Evolutionary conservation across 768 basidiomycete species (phyloP), one percentile per base, ranked within the genome.

Genomic region (Boletus eberwhitei): DNA sequence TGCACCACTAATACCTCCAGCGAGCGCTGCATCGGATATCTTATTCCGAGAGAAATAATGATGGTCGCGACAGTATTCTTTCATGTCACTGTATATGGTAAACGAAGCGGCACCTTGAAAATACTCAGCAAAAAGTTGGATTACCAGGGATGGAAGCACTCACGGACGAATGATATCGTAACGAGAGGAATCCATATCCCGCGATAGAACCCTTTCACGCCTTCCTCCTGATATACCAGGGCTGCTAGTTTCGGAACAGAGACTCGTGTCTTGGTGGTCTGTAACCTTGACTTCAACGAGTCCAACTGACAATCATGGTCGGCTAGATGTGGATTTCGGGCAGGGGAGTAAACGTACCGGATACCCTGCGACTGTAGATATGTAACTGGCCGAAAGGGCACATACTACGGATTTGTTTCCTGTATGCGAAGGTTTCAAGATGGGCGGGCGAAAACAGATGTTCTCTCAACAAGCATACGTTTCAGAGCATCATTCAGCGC

Each of bases 101-200:
- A 97, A 95, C 45, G 89, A 92, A 32, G 90, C 87, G 31, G 93
- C 92, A 59, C 91, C 90, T 93, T 60, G 26, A 58, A 19, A 37
- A 53, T 37, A 2, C 39, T 57, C 34, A 57, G 48, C 48, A 50
- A 52, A 47, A 38, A 22, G 31, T 52, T 22, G 56, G n/a, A 35
- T 37, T 22, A 5, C 22, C 8, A n/a, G 49, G 52, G 26, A 42
- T 45, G 49, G 52, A 48, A 36, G 21, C 44, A 91, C 90, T 74
- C 70, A 86, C 96, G 92, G 71, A 98, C 94, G 69, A 96, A 93
- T 6, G 94, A 93, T 63, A 98, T 98, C 9, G 94, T 96, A 72
- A 93, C 79, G 52, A 98, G 82, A 44, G 96, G 95, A 62, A 98
- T 90, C 84, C 90, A 91, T 48, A 94, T 66, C 53, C 92, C 92